These are phyloP conservation scores for Dothideomycetes sp. DNA, from an alignment of 2,329 filamentous ascomycete genomes.

Conservation along the genomic window DNA sequence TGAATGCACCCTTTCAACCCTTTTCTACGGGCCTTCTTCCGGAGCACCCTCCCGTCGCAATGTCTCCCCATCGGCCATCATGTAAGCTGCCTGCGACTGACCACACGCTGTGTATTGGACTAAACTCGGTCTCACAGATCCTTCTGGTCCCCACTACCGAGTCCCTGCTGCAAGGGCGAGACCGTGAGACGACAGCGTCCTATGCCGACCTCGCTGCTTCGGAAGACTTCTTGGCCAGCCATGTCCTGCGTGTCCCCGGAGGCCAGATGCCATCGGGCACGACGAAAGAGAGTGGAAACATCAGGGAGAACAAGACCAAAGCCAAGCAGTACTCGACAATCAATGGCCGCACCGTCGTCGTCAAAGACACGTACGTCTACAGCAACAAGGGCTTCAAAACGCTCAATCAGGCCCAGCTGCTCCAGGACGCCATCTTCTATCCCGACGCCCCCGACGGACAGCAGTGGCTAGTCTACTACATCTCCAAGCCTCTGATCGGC, in stretches of 20 bases:
- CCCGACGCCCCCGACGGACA: conserved; percentile 79
- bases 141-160: conserved; percentile 91
- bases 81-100: conserved; percentile 41
- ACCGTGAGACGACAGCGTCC: conserved; percentile 68
- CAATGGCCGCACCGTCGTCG: conserved; percentile 84
- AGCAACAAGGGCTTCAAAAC: conserved; percentile 97
- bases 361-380: conserved; percentile 87
- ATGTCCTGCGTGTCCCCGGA: conserved; percentile 77
- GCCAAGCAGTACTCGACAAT: conserved; percentile 87
- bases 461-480: conserved; percentile 95
- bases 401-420: conserved; percentile 76
- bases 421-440: conserved; percentile 79
- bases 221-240: conserved; percentile 92
- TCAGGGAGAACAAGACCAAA: conserved; percentile 83
- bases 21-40: conserved; percentile 97
- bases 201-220: conserved; percentile 74
- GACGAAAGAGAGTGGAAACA: conserved; percentile 38
- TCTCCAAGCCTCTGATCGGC: conserved; percentile 78
- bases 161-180: conserved; percentile 75
- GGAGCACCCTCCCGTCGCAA: conserved; percentile 83
- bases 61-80: conserved; percentile 86
- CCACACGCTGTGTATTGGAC: not conserved
- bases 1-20: conserved; percentile 95
- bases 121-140: conserved; percentile 42
- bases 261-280: conserved; percentile 33